phyloP scores from a whole-genome alignment of 768 basidiomycete species.

The Auricularia auricula-judae region DNA sequence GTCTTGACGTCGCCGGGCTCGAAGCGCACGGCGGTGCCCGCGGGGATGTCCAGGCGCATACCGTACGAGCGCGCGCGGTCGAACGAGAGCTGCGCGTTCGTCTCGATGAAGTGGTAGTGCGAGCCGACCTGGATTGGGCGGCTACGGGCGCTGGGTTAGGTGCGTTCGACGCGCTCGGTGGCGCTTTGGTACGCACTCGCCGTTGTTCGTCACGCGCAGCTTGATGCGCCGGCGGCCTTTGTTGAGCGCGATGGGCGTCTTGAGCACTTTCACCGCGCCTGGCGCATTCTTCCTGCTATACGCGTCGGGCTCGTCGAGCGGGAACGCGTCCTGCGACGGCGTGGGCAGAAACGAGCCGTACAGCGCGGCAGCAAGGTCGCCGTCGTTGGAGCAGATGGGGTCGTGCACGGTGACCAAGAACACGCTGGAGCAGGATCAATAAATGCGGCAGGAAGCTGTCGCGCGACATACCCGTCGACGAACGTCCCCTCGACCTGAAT shows the following conservation, averaged over 20 bases:
- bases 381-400: conserved; percentile 77
- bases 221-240: conserved; percentile 41
- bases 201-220: conserved; percentile 73
- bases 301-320: conserved; percentile 34
- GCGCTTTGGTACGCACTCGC: conserved; percentile 60
- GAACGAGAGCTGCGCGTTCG: conserved; percentile 69
- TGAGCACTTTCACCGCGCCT: conserved; percentile 62
- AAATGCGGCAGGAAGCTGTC: neutral
- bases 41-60: conserved; percentile 81
- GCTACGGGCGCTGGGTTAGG: conserved; percentile 7
- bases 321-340: conserved; percentile 58
- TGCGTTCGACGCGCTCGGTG: neutral
- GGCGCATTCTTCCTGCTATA: conserved; percentile 49
- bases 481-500: conserved; percentile 95
- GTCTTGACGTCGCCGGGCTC: conserved; percentile 88
- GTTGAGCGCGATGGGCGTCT: conserved; percentile 66
- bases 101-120: conserved; percentile 90
- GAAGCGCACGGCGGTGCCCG: conserved; percentile 93
- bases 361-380: conserved; percentile 73
- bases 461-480: conserved; percentile 53
- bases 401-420: conserved; percentile 98
- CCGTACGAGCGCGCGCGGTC: conserved; percentile 75
- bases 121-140: conserved; percentile 59
- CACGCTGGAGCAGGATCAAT: conserved; percentile 32
- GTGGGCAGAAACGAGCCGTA: conserved; percentile 89